A percentile compares a stretch with the other conserved stretches of the same genome.
Conservation (phyloP, 1,284 basidiomycete species). For the Meripilus lineatus region DNA sequence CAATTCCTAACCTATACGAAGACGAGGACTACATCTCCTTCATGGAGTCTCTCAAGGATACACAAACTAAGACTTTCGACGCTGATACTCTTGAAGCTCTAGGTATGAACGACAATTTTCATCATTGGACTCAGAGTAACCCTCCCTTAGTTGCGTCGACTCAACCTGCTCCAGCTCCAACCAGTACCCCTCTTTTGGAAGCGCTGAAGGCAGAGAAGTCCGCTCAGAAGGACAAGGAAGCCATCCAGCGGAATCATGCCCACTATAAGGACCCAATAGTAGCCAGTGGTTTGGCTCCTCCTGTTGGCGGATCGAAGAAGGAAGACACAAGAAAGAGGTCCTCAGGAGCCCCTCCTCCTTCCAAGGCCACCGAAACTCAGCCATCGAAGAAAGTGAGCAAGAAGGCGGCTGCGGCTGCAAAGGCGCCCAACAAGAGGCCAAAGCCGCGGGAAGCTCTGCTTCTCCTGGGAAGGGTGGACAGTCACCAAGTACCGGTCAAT, state of each 20-base stretch:
- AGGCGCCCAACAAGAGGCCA: conserved; percentile 2
- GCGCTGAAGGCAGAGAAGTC: conserved; percentile 80
- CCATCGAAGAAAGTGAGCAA: conserved; percentile 38
- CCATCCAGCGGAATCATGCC: conserved; percentile 61
- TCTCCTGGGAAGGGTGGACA: background rate
- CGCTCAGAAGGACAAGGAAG: conserved; percentile 66
- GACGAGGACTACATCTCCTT: conserved; percentile 64
- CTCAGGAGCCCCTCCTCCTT: conserved; percentile 10
- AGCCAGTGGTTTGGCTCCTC: conserved; percentile 18
- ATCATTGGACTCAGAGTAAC: no score
- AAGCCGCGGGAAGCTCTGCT: background rate
- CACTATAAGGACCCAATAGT: conserved; percentile 52
- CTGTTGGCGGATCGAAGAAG: conserved; percentile 29
- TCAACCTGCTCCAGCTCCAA: conserved; percentile 55
- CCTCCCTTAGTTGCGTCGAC: conserved; percentile 65
- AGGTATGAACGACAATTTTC: conserved; percentile 50
- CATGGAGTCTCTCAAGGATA: conserved; percentile 56
- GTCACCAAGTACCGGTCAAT: background rate
- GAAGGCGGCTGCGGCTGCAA: conserved; percentile 20
- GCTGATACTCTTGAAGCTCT: conserved; percentile 57
- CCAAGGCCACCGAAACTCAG: conserved; percentile 17
- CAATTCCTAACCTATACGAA: conserved; percentile 9
- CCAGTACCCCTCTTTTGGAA: conserved; percentile 84
- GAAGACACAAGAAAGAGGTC: conserved; percentile 51
- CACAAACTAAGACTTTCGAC: conserved; percentile 43